Evolutionary conservation across 257 asterid species (phyloP).

Genomic region (Gentiana macrophylla): DNA sequence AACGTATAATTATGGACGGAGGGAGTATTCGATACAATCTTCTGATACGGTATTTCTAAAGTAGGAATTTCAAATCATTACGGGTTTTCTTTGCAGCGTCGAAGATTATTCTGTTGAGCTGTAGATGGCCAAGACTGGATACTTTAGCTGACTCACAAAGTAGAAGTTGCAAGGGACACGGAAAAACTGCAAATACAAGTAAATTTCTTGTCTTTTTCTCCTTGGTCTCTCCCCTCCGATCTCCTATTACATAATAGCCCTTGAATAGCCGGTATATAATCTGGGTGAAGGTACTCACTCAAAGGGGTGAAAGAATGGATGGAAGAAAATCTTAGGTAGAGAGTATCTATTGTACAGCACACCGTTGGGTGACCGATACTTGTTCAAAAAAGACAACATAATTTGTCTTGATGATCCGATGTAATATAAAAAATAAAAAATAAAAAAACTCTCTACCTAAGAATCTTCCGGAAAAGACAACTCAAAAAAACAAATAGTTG

Average conservation of each 20-base stretch:
- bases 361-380: too few species aligned
- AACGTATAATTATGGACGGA: too few species aligned
- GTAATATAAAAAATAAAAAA: too few species aligned
- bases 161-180: not conserved
- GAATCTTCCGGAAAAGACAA: too few species aligned
- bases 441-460: too few species aligned
- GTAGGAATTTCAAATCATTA: too few species aligned
- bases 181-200: not conserved
- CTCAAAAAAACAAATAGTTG: too few species aligned
- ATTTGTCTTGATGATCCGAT: too few species aligned
- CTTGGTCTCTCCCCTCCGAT: not conserved
- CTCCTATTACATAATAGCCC: too few species aligned
- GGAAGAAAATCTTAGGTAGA: not conserved
- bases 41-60: too few species aligned
- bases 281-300: constrained; percentile 2
- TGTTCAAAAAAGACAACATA: too few species aligned
- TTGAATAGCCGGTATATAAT: constrained; percentile 6
- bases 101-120: constrained; percentile 46
- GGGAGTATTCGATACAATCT: too few species aligned
- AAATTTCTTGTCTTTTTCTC: not conserved
- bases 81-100: constrained; percentile 25
- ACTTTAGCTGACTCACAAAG: constrained; percentile 2
- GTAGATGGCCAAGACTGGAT: constrained; percentile 8
- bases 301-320: constrained; percentile 3
- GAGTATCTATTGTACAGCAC: not conserved